These are phyloP conservation scores for Collybiopsis confluens DNA, from an alignment of 768 basidiomycete species.

Conservation along the genomic window DNA sequence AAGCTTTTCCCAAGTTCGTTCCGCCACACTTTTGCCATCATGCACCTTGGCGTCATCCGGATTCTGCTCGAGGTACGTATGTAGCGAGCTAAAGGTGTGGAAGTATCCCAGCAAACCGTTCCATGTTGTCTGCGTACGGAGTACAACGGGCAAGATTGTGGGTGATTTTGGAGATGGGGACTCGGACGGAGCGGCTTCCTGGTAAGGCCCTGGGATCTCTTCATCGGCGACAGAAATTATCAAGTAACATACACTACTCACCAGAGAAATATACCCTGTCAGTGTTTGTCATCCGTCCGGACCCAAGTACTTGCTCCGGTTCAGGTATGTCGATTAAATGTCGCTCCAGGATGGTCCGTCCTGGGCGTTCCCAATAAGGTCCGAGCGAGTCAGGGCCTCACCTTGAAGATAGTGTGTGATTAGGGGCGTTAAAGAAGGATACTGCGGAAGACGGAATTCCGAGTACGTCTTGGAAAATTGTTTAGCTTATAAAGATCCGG, in stretches of 20 bases:
- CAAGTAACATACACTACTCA: slow-evolving; percentile 15
- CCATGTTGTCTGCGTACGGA: slow-evolving; percentile 62
- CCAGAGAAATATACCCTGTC: slow-evolving; percentile 60
- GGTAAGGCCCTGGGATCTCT: slow-evolving; percentile 32
- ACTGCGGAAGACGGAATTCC: slow-evolving; percentile 64
- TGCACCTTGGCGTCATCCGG: slow-evolving; percentile 44
- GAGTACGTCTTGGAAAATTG: slow-evolving; percentile 49
- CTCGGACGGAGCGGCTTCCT: slow-evolving; percentile 27
- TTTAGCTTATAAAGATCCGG: neutral
- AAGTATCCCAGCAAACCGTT: slow-evolving; percentile 64
- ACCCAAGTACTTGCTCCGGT: slow-evolving; percentile 29
- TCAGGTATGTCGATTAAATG: slow-evolving; percentile 69
- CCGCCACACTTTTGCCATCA: slow-evolving; percentile 58
- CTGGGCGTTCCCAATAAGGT: slow-evolving; percentile 77
- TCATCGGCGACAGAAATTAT: neutral
- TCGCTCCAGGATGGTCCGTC: slow-evolving; percentile 67
- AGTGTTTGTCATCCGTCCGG: slow-evolving; percentile 33
- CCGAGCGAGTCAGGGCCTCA: slow-evolving; percentile 54
- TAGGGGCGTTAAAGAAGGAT: slow-evolving; percentile 51
- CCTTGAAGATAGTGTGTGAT: slow-evolving; percentile 67
- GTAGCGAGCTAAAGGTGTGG: slow-evolving; percentile 65
- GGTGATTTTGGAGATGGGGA: slow-evolving; percentile 8
- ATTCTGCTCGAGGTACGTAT: slow-evolving; percentile 59
- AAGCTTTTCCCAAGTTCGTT: slow-evolving; percentile 57
- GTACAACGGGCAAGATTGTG: slow-evolving; percentile 38